Conservation (phyloP, 306 rosid species). For the Cotoneaster glaucophyllus region DNA sequence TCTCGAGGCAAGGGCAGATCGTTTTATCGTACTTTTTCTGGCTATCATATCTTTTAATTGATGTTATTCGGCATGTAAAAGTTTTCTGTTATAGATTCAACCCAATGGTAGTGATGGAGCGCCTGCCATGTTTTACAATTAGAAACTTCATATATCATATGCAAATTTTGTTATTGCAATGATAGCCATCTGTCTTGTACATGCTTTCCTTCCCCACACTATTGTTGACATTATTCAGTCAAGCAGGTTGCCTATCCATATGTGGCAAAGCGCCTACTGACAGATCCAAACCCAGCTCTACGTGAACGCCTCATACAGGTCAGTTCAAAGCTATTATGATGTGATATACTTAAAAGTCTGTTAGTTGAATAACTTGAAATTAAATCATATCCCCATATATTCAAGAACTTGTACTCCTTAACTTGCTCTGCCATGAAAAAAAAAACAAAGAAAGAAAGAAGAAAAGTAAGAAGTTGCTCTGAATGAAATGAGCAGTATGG, state of each 20-base stretch:
- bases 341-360: neutral
- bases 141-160: neutral
- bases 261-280: conserved; percentile 87
- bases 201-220: conserved; percentile 8
- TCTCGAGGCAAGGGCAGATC: conserved; percentile 66
- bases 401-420: neutral
- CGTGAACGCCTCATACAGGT: conserved; percentile 98
- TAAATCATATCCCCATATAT: neutral
- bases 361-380: neutral
- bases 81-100: neutral
- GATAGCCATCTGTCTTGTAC: conserved; percentile 6
- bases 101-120: neutral
- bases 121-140: neutral
- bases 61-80: neutral
- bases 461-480: neutral
- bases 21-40: neutral
- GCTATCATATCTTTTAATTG: conserved; percentile 3
- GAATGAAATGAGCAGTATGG: neutral
- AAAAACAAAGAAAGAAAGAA: neutral
- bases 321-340: conserved; percentile 19
- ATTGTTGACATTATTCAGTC: conserved; percentile 16
- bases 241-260: conserved; percentile 97
- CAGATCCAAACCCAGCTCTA: conserved; percentile 96
- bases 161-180: neutral
- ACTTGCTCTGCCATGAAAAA: neutral